Base-by-base conservation (phyloP, 208 protist species). In the Dictyostelium gargantuum region DNA sequence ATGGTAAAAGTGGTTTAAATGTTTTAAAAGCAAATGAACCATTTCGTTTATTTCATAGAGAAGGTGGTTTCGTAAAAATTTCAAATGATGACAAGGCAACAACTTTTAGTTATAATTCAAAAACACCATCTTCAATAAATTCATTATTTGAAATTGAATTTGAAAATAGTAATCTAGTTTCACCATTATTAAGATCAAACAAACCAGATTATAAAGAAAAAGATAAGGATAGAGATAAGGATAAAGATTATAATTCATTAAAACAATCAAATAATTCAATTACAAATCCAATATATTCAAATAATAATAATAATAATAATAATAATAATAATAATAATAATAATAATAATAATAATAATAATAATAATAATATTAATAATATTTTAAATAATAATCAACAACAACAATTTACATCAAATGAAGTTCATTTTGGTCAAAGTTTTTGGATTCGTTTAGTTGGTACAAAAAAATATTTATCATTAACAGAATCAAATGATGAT, bases 1-100 rank as follows among this genome's bases (percentile, higher is more conserved):
- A 89, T 13, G 82, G 82, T 29, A 89, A 89, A 23, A 21, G 40
- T 10, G 50, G 70, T 23, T 2, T 68, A 17, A 89, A 89, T 26
- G 32, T 66, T 6, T 42, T 79, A 9, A 58, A 58, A 10, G 46
- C 66, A 11, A 68, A 79, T 29, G 82, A 79, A 40, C 82, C 82
- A 48, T 76, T 89, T 74, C 66, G 82, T 79, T 89, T 89, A 35
- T 89, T 89, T 35, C 82, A 89, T 40, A 52, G 82, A 35, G 82
- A 89, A 38, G 82, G 82, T 70, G 82, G 82, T 26, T 89, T 70
- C 32, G 54, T 89, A 26, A 89, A 89, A 6, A 50, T 74, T 6
- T n/a, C 29, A 21, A 44, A 76, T 17, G 38, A 79, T 38, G 58
- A 84, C 15, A 44, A 29, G 23, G 75, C 66, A 19, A 85, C 80